A percentile compares a stretch with the other conserved stretches of the same genome.
Evolutionary conservation across 441 rosid species (phyloP).

Genomic region (Gossypium schwendimanii): DNA sequence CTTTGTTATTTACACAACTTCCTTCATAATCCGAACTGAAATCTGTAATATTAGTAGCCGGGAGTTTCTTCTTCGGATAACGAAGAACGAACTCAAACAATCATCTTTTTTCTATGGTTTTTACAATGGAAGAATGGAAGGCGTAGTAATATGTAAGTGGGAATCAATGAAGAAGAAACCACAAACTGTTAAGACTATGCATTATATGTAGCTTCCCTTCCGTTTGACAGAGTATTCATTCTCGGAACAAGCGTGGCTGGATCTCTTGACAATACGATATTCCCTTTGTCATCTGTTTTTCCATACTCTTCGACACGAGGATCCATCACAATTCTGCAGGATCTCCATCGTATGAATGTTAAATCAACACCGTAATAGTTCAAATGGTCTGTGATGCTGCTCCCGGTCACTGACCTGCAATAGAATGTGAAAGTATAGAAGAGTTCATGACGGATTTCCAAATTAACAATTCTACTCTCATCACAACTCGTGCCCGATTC

Average conservation of each 20-base stretch:
- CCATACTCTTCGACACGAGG: slow-evolving; percentile 30
- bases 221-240: slow-evolving; percentile 22
- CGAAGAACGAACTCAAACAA: not conserved
- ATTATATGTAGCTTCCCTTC: not conserved
- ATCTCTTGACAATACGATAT: slow-evolving; percentile 45
- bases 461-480: not conserved
- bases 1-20: slow-evolving; percentile 21
- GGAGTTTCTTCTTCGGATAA: not conserved
- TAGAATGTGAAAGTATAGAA: not conserved
- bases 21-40: not conserved
- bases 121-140: not conserved
- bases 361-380: slow-evolving; percentile 62
- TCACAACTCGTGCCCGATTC: not conserved
- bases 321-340: slow-evolving; percentile 71
- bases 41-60: not conserved
- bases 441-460: not conserved
- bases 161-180: not conserved
- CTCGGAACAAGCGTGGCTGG: slow-evolving; percentile 26
- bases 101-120: not conserved
- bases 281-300: slow-evolving; percentile 55
- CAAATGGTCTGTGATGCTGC: slow-evolving; percentile 73
- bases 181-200: not conserved
- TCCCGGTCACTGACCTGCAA: slow-evolving; percentile 72
- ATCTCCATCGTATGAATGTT: slow-evolving; percentile 45
- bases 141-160: not conserved